phyloP scores from a whole-genome alignment of 2,329 filamentous ascomycete species.

The Nemania sp. region DNA sequence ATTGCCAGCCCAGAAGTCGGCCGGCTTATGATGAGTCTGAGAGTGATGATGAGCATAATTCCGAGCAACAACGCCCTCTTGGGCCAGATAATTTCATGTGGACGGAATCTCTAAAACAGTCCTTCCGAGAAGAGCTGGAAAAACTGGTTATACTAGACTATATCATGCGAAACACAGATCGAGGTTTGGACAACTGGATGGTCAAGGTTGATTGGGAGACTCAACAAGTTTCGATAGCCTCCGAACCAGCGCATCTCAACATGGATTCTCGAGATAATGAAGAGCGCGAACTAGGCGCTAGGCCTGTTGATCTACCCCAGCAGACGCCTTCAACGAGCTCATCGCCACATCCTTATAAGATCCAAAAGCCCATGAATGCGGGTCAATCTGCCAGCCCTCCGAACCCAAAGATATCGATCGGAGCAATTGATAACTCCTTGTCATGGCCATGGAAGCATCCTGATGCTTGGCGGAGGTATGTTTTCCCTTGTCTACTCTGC shows the following conservation, averaged over 20 bases:
- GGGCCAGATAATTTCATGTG: constrained; percentile 70
- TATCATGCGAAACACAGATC: constrained; percentile 98
- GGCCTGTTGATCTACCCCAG: constrained; percentile 60
- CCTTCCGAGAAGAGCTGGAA: constrained; percentile 92
- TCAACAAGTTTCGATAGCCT: constrained; percentile 81
- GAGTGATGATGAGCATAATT: constrained; percentile 52
- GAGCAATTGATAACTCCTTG: constrained; percentile 95
- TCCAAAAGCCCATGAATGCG: constrained; percentile 84
- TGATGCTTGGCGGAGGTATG: constrained; percentile 73
- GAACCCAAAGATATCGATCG: constrained; percentile 70
- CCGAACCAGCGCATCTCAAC: constrained; percentile 74
- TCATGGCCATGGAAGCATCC: constrained; percentile 99
- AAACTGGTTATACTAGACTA: constrained; percentile 98
- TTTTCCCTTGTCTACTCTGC: background rate
- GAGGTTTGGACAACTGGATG: constrained; percentile 99
- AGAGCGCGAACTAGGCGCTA: constrained; percentile 57
- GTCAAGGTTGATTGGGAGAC: constrained; percentile 89
- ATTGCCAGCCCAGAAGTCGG: constrained; percentile 67
- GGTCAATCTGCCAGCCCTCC: constrained; percentile 53
- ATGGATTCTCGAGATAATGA: constrained; percentile 54
- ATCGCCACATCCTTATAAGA: constrained; percentile 68
- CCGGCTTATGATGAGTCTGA: constrained; percentile 48
- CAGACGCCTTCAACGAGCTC: constrained; percentile 44
- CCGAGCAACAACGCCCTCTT: constrained; percentile 42
- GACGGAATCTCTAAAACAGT: constrained; percentile 86